Percentiles rank a stretch among this genome's conserved stretches.
phyloP scores from a whole-genome alignment of 2,329 filamentous ascomycete genomes.

The Paecilomyces fulvus region DNA sequence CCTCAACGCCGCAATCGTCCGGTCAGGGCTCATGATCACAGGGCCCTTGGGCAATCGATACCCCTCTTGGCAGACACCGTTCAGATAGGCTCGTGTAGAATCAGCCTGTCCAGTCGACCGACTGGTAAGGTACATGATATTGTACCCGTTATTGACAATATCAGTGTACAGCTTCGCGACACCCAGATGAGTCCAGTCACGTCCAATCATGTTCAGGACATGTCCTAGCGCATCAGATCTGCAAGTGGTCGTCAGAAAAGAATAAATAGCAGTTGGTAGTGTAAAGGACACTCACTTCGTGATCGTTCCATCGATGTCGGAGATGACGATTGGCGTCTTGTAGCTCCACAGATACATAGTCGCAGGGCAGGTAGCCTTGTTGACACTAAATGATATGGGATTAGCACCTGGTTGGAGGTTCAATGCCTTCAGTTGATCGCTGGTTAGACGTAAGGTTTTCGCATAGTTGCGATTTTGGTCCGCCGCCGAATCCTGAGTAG shows the following conservation, averaged over 20 bases:
- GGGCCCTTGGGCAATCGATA: conserved; percentile 81
- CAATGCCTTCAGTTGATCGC: conserved; percentile 84
- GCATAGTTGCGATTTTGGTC: conserved; percentile 83
- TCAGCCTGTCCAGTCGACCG: conserved; percentile 91
- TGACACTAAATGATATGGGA: conserved; percentile 91
- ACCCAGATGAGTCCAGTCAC: conserved; percentile 95
- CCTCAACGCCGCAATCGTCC: conserved; percentile 85
- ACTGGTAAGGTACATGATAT: conserved; percentile 96
- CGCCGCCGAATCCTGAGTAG: conserved; percentile 42
- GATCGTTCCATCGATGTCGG: conserved; percentile 97
- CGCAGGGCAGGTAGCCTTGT: conserved; percentile 82
- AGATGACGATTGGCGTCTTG: conserved; percentile 90
- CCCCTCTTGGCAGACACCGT: conserved; percentile 79
- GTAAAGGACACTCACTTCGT: conserved; percentile 56
- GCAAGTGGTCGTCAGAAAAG: conserved; percentile 11
- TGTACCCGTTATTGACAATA: conserved; percentile 91
- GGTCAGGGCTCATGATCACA: conserved; percentile 88
- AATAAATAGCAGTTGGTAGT: neutral
- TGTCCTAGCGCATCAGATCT: conserved; percentile 84
- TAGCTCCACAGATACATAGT: conserved; percentile 92
- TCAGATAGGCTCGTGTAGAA: conserved; percentile 78
- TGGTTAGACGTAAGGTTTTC: conserved; percentile 90
- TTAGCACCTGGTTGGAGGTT: conserved; percentile 80
- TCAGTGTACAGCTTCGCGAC: conserved; percentile 97
- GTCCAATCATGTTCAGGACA: conserved; percentile 89